Evolutionary conservation across 139 green algal genomes (phyloP).

Genomic region (Auxenochlorella protothecoides): DNA sequence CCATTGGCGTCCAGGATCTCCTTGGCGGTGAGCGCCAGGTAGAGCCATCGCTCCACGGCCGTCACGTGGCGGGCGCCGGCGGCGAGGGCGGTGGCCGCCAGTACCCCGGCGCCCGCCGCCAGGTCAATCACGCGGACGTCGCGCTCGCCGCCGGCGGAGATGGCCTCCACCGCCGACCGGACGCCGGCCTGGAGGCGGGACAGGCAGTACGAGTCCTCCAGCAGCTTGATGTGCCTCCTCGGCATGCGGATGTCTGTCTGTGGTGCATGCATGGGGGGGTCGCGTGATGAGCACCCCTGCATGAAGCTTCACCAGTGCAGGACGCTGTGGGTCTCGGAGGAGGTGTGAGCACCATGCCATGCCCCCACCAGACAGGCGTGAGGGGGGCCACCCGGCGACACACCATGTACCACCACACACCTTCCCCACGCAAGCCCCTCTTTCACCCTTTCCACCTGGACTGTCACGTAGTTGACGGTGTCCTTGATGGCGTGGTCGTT

Average conservation of each 20-base stretch:
- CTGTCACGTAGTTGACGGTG: conserved; percentile 79
- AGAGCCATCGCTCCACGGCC: conserved; percentile 65
- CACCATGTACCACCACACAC: too few species aligned
- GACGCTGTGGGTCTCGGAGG: too few species aligned
- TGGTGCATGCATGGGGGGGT: neutral
- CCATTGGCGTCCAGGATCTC: conserved; percentile 47
- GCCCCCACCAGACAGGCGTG: neutral
- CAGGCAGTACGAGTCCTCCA: conserved; percentile 38
- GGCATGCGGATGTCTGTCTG: conserved; percentile 50
- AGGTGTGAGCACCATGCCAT: neutral
- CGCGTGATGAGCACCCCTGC: too few species aligned
- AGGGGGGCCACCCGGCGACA: neutral
- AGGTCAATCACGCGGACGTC: conserved; percentile 57
- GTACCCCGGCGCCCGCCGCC: conserved; percentile 42
- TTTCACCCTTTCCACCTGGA: conserved; percentile 29
- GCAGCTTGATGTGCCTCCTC: conserved; percentile 25
- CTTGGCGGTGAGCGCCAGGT: conserved; percentile 50
- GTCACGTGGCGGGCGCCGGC: conserved; percentile 68
- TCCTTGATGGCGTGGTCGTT: conserved; percentile 70
- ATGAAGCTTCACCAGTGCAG: too few species aligned
- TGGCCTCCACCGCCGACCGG: conserved; percentile 7
- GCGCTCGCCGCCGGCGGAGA: conserved; percentile 1
- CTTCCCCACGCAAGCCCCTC: neutral
- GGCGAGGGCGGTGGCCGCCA: conserved; percentile 48
- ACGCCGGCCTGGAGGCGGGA: conserved; percentile 2